These are phyloP conservation scores for Fusarium devonianum DNA, from an alignment of 2,329 filamentous ascomycete genomes.

Conservation along the genomic window DNA sequence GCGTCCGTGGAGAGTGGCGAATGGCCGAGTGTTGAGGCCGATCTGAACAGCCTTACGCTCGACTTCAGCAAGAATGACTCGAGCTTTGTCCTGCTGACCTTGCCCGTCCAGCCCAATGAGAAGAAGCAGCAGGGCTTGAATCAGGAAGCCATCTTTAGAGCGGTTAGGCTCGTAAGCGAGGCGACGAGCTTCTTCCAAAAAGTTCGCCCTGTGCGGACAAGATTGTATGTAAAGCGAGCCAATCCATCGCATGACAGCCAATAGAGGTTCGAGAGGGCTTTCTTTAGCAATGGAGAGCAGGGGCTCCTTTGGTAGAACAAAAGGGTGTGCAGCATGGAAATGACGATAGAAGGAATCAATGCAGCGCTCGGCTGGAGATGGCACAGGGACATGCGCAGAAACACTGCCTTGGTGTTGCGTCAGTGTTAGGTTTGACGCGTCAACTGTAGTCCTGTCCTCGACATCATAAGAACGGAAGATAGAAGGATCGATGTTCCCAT, in stretches of 20 bases:
- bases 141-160: conserved; percentile 65
- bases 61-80: conserved; percentile 70
- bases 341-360: conserved; percentile 65
- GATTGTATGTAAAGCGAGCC: conserved; percentile 63
- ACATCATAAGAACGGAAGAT: conserved; percentile 31
- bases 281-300: conserved; percentile 59
- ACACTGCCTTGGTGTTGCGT: conserved; percentile 22
- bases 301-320: conserved; percentile 61
- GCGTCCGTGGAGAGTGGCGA: conserved; percentile 68
- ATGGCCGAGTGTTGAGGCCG: conserved; percentile 75
- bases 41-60: conserved; percentile 78
- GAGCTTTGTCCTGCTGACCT: conserved; percentile 73
- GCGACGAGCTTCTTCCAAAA: conserved; percentile 65
- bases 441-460: conserved; percentile 35
- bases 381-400: conserved; percentile 33
- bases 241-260: conserved; percentile 63
- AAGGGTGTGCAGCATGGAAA: conserved; percentile 66
- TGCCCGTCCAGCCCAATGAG: conserved; percentile 80
- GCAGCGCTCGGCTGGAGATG: conserved; percentile 58
- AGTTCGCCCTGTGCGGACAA: conserved; percentile 54
- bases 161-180: conserved; percentile 56
- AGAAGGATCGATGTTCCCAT: conserved; percentile 14
- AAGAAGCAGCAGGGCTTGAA: conserved; percentile 81
- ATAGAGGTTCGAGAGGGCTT: conserved; percentile 55
- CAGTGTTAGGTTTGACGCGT: conserved; percentile 31